Conservation (phyloP, 2,329 filamentous ascomycete species). For the Aspergillus hiratsukae region DNA sequence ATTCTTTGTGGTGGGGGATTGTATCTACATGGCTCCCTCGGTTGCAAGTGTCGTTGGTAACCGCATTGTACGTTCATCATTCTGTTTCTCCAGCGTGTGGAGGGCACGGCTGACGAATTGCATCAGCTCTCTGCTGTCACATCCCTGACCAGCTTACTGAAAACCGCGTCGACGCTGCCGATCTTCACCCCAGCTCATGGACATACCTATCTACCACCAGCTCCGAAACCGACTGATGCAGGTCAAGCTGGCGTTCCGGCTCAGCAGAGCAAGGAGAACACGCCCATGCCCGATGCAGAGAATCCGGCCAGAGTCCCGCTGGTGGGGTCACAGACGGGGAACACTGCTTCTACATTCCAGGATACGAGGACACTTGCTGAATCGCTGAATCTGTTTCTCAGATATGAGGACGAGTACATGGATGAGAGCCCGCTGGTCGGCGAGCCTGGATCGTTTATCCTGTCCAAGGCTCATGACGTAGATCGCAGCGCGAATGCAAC, state of each 20-base stretch:
- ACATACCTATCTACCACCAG: constrained; percentile 55
- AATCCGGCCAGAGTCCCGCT: constrained; percentile 24
- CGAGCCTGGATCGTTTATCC: constrained; percentile 59
- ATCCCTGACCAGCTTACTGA: constrained; percentile 52
- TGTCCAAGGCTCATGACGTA: constrained; percentile 41
- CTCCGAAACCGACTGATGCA: constrained; percentile 37
- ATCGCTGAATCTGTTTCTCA: constrained; percentile 48
- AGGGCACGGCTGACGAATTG: constrained; percentile 5
- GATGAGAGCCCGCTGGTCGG: constrained; percentile 61
- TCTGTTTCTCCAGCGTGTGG: constrained; percentile 3
- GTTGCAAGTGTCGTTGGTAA: constrained; percentile 55
- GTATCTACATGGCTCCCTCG: constrained; percentile 59
- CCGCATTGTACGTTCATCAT: constrained; percentile 43
- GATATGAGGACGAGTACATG: constrained; percentile 58
- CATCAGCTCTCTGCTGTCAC: constrained; percentile 52
- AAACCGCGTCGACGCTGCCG: constrained; percentile 50
- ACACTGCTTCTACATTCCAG: constrained; percentile 24
- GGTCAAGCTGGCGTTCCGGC: constrained; percentile 30
- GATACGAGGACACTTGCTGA: constrained; percentile 42
- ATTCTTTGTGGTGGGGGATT: constrained; percentile 58
- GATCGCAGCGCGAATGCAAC: no score
- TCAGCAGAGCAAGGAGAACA: constrained; percentile 47
- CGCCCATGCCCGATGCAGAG: constrained; percentile 41
- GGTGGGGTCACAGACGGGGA: constrained; percentile 17
- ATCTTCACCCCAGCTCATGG: constrained; percentile 56